Evolutionary conservation across 306 rosid genomes (phyloP).

Genomic region (Lathyrus oleraceus): DNA sequence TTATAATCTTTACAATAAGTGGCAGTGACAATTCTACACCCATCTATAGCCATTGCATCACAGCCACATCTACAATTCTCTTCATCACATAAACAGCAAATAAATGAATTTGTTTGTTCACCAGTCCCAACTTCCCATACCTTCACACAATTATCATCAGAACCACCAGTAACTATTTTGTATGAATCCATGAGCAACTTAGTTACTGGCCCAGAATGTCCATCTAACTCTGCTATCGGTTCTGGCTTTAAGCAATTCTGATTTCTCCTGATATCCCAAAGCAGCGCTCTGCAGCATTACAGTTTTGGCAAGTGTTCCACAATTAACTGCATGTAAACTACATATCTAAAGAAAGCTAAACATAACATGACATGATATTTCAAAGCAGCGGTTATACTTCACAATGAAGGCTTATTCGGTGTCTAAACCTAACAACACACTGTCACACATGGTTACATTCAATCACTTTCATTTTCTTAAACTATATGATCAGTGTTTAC

Average conservation of each 20-base stretch:
- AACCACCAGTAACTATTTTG: slow-evolving; percentile 73
- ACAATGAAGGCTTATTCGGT: background rate
- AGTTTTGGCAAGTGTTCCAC: slow-evolving; percentile 8
- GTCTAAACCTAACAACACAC: background rate
- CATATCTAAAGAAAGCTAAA: background rate
- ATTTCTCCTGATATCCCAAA: slow-evolving; percentile 79
- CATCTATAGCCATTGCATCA: slow-evolving; percentile 68
- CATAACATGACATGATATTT: background rate
- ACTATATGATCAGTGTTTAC: background rate
- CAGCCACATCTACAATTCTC: slow-evolving; percentile 30
- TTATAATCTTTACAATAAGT: background rate
- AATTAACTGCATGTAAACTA: background rate
- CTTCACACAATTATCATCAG: slow-evolving; percentile 36
- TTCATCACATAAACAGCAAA: slow-evolving; percentile 27
- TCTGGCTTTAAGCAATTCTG: slow-evolving; percentile 43
- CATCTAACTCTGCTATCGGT: slow-evolving; percentile 66
- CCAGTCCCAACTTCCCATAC: slow-evolving; percentile 72
- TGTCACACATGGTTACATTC: background rate
- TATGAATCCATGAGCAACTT: slow-evolving; percentile 64
- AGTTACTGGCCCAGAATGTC: slow-evolving; percentile 60
- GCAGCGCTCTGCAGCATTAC: slow-evolving; percentile 68
- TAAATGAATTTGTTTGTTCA: slow-evolving; percentile 48
- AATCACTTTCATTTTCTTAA: background rate
- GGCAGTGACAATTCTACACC: slow-evolving; percentile 53
- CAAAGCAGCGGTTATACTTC: background rate